These are phyloP conservation scores for Graphium sp. DNA, from an alignment of 2,329 filamentous ascomycete species.

Conservation along the genomic window DNA sequence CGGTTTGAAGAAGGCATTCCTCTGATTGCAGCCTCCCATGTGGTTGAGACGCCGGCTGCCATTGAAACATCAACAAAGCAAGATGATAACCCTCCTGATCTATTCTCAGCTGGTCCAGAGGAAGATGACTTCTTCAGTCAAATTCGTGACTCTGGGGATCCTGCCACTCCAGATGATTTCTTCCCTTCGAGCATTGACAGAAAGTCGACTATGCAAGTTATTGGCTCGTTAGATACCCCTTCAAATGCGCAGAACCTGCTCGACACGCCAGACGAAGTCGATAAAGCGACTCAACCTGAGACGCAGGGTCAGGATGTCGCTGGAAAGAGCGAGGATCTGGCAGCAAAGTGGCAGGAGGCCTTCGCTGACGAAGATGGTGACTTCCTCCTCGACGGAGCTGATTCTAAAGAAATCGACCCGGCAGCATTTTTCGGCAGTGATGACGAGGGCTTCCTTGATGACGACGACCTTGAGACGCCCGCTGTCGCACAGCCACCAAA, in stretches of 20 bases:
- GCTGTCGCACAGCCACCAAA: conserved; percentile 3
- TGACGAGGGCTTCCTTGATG: conserved; percentile 71
- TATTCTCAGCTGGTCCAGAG: too few species aligned
- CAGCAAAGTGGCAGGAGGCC: conserved; percentile 70
- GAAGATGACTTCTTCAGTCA: conserved; percentile 7
- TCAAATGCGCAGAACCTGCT: conserved; percentile 1
- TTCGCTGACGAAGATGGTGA: conserved; percentile 60
- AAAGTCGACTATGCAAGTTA: conserved; percentile 4
- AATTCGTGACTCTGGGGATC: conserved; percentile 4
- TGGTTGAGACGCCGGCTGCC: conserved; percentile 1
- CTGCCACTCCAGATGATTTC: conserved; percentile 1
- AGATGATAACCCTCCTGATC: conserved; percentile 7
- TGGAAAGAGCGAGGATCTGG: conserved; percentile 41
- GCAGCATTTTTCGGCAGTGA: conserved; percentile 63
- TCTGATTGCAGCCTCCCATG: conserved; percentile 26
- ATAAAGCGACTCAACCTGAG: background rate
- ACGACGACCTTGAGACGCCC: conserved; percentile 29
- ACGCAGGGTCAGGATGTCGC: too few species aligned
- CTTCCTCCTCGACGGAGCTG: conserved; percentile 33
- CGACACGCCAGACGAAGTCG: background rate
- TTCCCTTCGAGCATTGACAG: conserved; percentile 1
- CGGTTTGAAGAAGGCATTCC: conserved; percentile 57
- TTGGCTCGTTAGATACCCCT: background rate
- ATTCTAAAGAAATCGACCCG: conserved; percentile 34
- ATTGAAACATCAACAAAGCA: conserved; percentile 4